Evolutionary conservation across 495 filamentous ascomycete species (phyloP).

Genomic region (Zalerion maritima): DNA sequence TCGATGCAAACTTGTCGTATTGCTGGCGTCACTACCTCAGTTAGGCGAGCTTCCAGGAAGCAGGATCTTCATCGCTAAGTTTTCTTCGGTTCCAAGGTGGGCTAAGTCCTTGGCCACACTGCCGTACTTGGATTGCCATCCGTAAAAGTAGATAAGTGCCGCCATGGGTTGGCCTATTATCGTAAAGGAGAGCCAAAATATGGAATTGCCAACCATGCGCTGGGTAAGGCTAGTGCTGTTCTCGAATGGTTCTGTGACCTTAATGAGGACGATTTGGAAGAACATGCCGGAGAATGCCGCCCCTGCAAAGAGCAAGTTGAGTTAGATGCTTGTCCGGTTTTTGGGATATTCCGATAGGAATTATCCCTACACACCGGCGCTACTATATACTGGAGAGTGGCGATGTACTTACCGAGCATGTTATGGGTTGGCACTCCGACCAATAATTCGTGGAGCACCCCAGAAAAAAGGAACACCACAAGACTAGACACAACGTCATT

Average conservation of each 20-base stretch:
- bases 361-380: no score
- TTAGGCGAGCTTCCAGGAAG: no score
- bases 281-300: conserved; percentile 92
- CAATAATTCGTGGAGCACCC: conserved; percentile 76
- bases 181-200: conserved; percentile 94
- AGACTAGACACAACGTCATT: conserved; percentile 49
- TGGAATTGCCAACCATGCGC: conserved; percentile 69
- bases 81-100: no score
- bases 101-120: conserved; percentile 38
- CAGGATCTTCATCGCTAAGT: no score
- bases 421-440: conserved; percentile 96
- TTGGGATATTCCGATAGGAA: no score
- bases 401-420: conserved; percentile 54
- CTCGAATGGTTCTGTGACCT: conserved; percentile 62
- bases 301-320: conserved; percentile 37
- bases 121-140: conserved; percentile 96
- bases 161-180: conserved; percentile 87
- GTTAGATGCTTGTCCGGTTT: no score
- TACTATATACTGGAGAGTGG: not conserved
- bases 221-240: conserved; percentile 60
- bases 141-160: conserved; percentile 85
- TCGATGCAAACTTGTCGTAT: no score
- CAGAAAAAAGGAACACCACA: conserved; percentile 74
- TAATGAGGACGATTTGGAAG: conserved; percentile 76
- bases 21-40: no score